A percentile compares a stretch with the other conserved stretches of the same genome.
Conservation (phyloP, 2,329 filamentous ascomycete species). For the Aspergillus persii region DNA sequence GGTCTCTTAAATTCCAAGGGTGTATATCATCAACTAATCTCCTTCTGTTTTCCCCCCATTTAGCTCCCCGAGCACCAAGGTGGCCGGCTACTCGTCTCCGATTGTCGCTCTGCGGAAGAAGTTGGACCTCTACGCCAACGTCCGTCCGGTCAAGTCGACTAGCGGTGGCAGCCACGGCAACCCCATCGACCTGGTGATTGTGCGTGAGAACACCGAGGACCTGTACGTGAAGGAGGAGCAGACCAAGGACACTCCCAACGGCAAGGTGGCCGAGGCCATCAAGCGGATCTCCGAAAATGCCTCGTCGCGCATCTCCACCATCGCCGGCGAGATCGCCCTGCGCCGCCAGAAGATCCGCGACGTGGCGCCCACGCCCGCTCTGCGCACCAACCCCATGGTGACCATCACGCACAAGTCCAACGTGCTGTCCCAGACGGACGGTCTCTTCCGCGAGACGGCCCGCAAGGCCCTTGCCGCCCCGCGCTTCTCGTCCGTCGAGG, state of each 20-base stretch:
- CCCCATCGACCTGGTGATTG: constrained; percentile 94
- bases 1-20: background rate
- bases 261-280: constrained; percentile 92
- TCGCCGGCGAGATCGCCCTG: constrained; percentile 92
- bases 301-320: constrained; percentile 79
- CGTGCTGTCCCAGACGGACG: constrained; percentile 93
- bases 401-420: constrained; percentile 99
- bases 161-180: constrained; percentile 46
- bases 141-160: constrained; percentile 88
- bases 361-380: constrained; percentile 43
- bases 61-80: constrained; percentile 80
- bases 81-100: constrained; percentile 92
- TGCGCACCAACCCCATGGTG: constrained; percentile 69
- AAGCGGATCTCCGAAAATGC: constrained; percentile 93
- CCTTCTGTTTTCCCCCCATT: background rate
- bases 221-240: constrained; percentile 96
- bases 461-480: constrained; percentile 67
- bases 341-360: constrained; percentile 78
- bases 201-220: constrained; percentile 98
- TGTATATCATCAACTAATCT: background rate
- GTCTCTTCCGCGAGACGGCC: constrained; percentile 82
- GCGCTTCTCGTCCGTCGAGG: constrained; percentile 62
- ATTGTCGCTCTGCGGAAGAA: constrained; percentile 96
- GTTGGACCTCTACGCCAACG: constrained; percentile 94
- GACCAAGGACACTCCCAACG: constrained; percentile 68